phyloP scores from a whole-genome alignment of 1,284 basidiomycete genomes.

The Cystobasidium sp. region DNA sequence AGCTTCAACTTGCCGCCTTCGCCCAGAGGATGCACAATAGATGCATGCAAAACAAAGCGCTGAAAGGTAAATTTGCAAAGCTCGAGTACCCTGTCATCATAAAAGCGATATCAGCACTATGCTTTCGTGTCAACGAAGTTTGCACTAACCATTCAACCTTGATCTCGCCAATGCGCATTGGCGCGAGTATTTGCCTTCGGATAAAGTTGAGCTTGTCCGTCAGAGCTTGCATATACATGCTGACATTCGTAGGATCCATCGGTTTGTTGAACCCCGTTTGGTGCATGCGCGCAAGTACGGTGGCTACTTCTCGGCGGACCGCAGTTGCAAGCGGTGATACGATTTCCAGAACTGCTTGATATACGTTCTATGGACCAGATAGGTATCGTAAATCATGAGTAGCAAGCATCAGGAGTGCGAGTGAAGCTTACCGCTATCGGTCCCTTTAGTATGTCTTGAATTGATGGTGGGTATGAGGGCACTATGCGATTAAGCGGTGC shows the following conservation, averaged over 20 bases:
- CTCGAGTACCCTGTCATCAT: slow-evolving; percentile 64
- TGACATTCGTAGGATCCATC: slow-evolving; percentile 66
- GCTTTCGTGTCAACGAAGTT: background rate
- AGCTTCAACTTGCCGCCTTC: slow-evolving; percentile 89
- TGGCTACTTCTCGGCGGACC: slow-evolving; percentile 75
- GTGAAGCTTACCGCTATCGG: slow-evolving; percentile 64
- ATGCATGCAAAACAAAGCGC: slow-evolving; percentile 85
- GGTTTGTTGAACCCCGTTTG: slow-evolving; percentile 76
- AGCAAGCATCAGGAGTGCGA: slow-evolving; percentile 6
- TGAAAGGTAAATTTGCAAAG: slow-evolving; percentile 71
- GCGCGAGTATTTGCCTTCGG: slow-evolving; percentile 72
- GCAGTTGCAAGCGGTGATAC: slow-evolving; percentile 72
- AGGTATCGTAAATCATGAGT: background rate
- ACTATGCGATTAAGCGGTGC: slow-evolving; percentile 70
- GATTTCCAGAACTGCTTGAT: slow-evolving; percentile 66
- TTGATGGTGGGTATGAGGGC: slow-evolving; percentile 70
- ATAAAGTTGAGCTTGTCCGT: slow-evolving; percentile 81
- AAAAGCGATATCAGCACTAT: slow-evolving; percentile 31
- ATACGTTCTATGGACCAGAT: slow-evolving; percentile 63
- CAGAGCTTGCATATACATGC: slow-evolving; percentile 86
- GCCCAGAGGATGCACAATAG: slow-evolving; percentile 81
- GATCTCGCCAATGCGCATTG: slow-evolving; percentile 71
- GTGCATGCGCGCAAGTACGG: slow-evolving; percentile 79
- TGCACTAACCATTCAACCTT: slow-evolving; percentile 69
- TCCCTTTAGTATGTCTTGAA: slow-evolving; percentile 67